Conservation (phyloP, 257 asterid species). For the Asclepias syriaca region DNA sequence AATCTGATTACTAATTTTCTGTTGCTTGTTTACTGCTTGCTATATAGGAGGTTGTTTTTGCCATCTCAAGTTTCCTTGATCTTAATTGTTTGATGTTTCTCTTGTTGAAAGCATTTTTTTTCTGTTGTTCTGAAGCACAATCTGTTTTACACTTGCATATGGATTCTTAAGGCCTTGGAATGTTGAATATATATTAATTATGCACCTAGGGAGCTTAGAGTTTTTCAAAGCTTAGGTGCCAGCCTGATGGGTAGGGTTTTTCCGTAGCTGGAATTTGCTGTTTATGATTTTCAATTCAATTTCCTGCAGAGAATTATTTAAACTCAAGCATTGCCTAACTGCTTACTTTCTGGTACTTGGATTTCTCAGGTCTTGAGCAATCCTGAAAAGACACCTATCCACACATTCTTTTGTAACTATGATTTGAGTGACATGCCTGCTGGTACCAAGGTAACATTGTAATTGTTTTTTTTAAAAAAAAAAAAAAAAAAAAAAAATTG, state of each 20-base stretch:
- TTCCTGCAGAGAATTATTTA: background rate
- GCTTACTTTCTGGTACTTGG: background rate
- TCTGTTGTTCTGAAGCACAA: background rate
- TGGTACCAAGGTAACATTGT: slow-evolving; percentile 63
- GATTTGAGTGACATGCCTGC: slow-evolving; percentile 87
- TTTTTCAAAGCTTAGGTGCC: background rate
- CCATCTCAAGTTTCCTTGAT: background rate
- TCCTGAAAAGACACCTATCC: slow-evolving; percentile 84
- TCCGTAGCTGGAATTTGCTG: background rate
- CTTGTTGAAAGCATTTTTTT: background rate
- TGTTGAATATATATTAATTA: background rate
- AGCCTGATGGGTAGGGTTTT: too few relatives aligned
- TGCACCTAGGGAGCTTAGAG: background rate
- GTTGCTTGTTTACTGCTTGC: background rate
- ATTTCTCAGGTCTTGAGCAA: slow-evolving; percentile 68
- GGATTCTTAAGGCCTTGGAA: background rate
- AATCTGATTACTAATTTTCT: background rate
- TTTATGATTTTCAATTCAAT: background rate
- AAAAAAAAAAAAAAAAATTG: too few relatives aligned
- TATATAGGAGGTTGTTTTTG: background rate
- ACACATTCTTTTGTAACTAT: slow-evolving; percentile 69
- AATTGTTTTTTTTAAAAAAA: background rate
- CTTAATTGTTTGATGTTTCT: background rate
- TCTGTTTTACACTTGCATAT: background rate
- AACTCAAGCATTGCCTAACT: background rate